Percentiles rank a stretch among this genome's conserved stretches.
Conservation (phyloP, 176 grass and related monocot genomes). For the Miscanthus lutarioriparius region DNA sequence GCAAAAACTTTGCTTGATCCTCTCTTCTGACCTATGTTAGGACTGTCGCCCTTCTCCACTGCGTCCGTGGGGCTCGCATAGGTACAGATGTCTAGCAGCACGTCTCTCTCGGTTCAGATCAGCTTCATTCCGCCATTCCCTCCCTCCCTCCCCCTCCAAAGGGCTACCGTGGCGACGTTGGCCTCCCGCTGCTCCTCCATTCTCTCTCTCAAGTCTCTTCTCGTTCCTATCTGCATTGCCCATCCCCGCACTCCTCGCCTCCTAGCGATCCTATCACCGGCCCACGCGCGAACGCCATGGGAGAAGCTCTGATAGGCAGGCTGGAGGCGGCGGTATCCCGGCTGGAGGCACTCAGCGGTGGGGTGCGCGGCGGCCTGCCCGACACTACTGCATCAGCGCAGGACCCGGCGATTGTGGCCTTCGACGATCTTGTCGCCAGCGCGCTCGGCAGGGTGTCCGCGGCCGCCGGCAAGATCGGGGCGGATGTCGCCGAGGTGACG, state of each 20-base stretch:
- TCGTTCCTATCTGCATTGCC: not conserved
- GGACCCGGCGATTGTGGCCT: constrained; percentile 40
- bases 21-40: too few relatives aligned
- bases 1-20: not conserved
- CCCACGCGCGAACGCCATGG: constrained; percentile 26
- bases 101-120: not conserved
- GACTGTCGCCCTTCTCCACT: not conserved
- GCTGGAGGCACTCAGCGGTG: constrained; percentile 37
- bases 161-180: not conserved
- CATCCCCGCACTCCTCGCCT: not conserved
- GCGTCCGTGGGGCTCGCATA: not conserved
- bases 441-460: constrained; percentile 45
- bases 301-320: constrained; percentile 34
- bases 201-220: not conserved
- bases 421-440: constrained; percentile 40
- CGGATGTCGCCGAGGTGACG: constrained; percentile 45
- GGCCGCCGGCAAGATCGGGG: constrained; percentile 45
- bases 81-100: constrained; percentile 9
- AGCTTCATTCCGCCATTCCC: constrained; percentile 34
- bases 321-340: constrained; percentile 53
- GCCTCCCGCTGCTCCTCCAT: not conserved
- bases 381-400: not conserved
- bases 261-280: not conserved
- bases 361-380: not conserved
- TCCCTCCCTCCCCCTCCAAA: constrained; percentile 5